phyloP scores from a whole-genome alignment of 1,284 basidiomycete species.

The Testicularia cyperi region DNA sequence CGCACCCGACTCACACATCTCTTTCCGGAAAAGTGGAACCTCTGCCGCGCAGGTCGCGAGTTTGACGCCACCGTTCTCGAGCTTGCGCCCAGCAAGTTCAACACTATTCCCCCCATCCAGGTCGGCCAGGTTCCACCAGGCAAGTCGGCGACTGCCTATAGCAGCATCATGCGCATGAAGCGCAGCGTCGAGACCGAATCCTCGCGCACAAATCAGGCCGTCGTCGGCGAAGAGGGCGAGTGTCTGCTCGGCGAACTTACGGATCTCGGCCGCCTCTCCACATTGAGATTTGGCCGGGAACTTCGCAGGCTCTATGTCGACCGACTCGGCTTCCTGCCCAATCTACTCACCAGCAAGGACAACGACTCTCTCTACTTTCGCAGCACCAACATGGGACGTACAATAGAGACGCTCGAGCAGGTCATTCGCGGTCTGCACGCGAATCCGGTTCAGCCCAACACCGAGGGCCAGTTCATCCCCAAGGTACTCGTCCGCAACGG shows the following conservation, averaged over 20 bases:
- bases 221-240: slow-evolving; percentile 39
- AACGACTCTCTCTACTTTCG: slow-evolving; percentile 57
- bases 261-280: slow-evolving; percentile 74
- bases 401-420: slow-evolving; percentile 75
- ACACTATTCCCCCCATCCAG: slow-evolving; percentile 17
- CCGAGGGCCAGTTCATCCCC: slow-evolving; percentile 25
- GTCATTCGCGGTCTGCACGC: slow-evolving; percentile 67
- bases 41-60: slow-evolving; percentile 50
- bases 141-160: slow-evolving; percentile 18
- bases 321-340: slow-evolving; percentile 63
- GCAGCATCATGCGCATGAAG: slow-evolving; percentile 32
- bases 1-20: slow-evolving; percentile 48
- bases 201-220: slow-evolving; percentile 9
- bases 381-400: slow-evolving; percentile 74
- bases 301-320: slow-evolving; percentile 73
- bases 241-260: slow-evolving; percentile 74
- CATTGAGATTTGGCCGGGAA: slow-evolving; percentile 68
- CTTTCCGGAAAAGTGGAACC: slow-evolving; percentile 51
- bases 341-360: slow-evolving; percentile 29
- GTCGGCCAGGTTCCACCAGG: slow-evolving; percentile 19
- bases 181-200: slow-evolving; percentile 39
- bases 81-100: slow-evolving; percentile 4
- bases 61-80: slow-evolving; percentile 49
- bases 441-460: slow-evolving; percentile 9
- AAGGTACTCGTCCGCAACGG: slow-evolving; percentile 52